Evolutionary conservation across 179 eudicot genomes (phyloP).

Genomic region (Pouteria campechiana): DNA sequence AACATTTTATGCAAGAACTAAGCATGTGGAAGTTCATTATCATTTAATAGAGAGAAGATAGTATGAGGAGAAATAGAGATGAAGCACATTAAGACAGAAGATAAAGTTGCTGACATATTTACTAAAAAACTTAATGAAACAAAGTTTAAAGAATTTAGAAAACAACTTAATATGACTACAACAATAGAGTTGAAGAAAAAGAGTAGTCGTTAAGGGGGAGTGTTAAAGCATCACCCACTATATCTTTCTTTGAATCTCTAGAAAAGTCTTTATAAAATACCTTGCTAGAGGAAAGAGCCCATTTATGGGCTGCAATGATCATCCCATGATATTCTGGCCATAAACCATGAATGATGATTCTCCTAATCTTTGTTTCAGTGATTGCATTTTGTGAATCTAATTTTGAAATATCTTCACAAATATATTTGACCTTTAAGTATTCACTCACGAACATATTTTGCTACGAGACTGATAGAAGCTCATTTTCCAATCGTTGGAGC

Average conservation of each 20-base stretch:
- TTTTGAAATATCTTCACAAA: constrained; percentile 6
- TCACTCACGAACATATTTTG: not conserved
- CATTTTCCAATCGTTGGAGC: constrained; percentile 6
- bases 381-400: constrained; percentile 4
- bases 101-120: constrained; percentile 3
- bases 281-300: constrained; percentile 5
- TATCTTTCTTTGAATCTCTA: not conserved
- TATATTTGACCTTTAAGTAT: constrained; percentile 8
- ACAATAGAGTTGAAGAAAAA: too few species aligned
- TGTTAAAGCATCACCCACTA: too few species aligned
- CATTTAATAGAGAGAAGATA: constrained; percentile 1
- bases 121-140: too few species aligned
- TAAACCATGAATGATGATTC: constrained; percentile 4
- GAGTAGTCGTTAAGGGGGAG: too few species aligned
- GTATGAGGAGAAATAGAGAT: constrained; percentile 5
- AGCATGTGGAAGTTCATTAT: constrained; percentile 10
- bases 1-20: constrained; percentile 4
- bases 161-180: too few species aligned
- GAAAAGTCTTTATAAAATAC: constrained; percentile 7
- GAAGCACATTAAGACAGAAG: not conserved
- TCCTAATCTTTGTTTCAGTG: not conserved
- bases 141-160: too few species aligned
- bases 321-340: not conserved
- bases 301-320: constrained; percentile 3
- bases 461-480: not conserved